Evolutionary conservation across 495 filamentous ascomycete genomes (phyloP).

Genomic region (Aspergillus baeticus): DNA sequence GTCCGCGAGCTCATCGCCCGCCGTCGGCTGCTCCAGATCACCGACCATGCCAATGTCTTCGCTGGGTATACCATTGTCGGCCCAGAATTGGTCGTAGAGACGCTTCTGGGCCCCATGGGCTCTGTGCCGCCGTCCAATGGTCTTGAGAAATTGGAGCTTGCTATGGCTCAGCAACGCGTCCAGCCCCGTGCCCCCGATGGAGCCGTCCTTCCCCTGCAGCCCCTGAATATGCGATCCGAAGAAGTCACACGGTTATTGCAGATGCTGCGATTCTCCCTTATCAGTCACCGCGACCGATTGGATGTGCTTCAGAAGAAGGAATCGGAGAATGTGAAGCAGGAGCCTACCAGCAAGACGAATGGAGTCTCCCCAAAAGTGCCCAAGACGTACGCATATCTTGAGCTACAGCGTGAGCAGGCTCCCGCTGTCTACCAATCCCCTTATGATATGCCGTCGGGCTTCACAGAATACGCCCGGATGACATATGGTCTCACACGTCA

Average conservation of each 20-base stretch:
- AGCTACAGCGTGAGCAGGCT: conserved; percentile 40
- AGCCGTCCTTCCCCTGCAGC: conserved; percentile 41
- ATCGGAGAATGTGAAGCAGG: conserved; percentile 37
- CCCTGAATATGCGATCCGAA: conserved; percentile 49
- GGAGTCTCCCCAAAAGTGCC: conserved; percentile 37
- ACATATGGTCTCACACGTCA: conserved; percentile 38
- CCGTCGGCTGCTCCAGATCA: conserved; percentile 49
- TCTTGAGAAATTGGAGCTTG: conserved; percentile 47
- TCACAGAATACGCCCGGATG: conserved; percentile 45
- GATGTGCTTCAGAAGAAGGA: conserved; percentile 48
- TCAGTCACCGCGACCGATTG: conserved; percentile 45
- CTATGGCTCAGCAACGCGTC: conserved; percentile 50
- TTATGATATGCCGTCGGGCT: conserved; percentile 47
- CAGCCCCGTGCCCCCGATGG: conserved; percentile 45
- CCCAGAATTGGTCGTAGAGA: conserved; percentile 48
- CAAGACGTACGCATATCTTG: conserved; percentile 45
- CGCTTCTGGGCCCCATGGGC: conserved; percentile 47
- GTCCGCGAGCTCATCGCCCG: conserved; percentile 49
- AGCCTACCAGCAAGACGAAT: conserved; percentile 34
- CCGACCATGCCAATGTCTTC: conserved; percentile 51
- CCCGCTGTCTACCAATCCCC: conserved; percentile 50
- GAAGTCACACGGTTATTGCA: conserved; percentile 46
- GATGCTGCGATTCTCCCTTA: conserved; percentile 49
- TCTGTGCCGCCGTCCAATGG: conserved; percentile 45
- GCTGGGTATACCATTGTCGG: conserved; percentile 49